phyloP scores from a whole-genome alignment of 2,329 filamentous ascomycete species.

The Neofusicoccum cordaticola region DNA sequence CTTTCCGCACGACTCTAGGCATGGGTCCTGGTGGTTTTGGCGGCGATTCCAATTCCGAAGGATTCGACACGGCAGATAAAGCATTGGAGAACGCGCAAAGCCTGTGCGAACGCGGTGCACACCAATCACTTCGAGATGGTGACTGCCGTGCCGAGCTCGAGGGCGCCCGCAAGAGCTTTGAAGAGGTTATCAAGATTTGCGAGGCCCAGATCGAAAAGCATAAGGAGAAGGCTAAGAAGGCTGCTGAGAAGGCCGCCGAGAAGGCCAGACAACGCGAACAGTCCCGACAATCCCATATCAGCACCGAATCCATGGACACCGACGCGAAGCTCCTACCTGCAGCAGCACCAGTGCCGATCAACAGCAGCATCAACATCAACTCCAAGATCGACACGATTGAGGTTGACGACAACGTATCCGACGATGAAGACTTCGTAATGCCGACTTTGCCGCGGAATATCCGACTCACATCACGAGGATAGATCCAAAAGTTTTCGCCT shows the following conservation, averaged over 20 bases:
- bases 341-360: conserved; percentile 5
- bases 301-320: conserved; percentile 7
- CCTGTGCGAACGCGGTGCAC: conserved; percentile 81
- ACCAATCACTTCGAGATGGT: conserved; percentile 84
- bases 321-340: conserved; percentile 18
- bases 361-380: not conserved
- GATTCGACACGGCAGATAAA: conserved; percentile 68
- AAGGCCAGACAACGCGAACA: conserved; percentile 11
- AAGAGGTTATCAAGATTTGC: conserved; percentile 61
- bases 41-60: conserved; percentile 21
- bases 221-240: conserved; percentile 11
- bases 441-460: conserved; percentile 27
- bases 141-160: conserved; percentile 76
- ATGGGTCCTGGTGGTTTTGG: conserved; percentile 19
- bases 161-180: conserved; percentile 65
- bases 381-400: conserved; percentile 32
- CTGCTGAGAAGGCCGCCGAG: conserved; percentile 3
- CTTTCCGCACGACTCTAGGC: conserved; percentile 27
- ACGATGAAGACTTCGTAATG: conserved; percentile 37
- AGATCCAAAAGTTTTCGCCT: not conserved
- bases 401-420: conserved; percentile 33
- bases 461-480: conserved; percentile 29
- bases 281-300: conserved; percentile 1
- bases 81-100: conserved; percentile 75
- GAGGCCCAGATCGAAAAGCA: conserved; percentile 46